Base-by-base conservation (phyloP, 257 asterid genomes). In the Eustoma russellianum region DNA sequence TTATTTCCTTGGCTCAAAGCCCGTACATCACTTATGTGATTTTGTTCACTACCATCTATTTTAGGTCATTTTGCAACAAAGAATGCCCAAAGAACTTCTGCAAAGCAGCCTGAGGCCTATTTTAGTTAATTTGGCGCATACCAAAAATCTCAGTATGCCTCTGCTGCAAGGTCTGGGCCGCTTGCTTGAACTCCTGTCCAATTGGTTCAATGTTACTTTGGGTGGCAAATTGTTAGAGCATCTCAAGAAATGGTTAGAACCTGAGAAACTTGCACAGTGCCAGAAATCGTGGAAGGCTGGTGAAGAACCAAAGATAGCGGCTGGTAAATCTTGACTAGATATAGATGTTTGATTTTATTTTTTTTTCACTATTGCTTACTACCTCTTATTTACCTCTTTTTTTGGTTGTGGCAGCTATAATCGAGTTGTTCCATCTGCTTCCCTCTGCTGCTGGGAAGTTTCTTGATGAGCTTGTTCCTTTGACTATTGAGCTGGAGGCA, bases 211-310 rank as follows among this genome's bases (percentile, higher is more conserved):
- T 75, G 95, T 92, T 63, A 92, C 99, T 70, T 77, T 92, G 70
- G 99, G 99, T 64, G 97, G 97, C 56, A 92, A 92, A 73, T 73
- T 92, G 79, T 78, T 92, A 81, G 99, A 92, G 77, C 99, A 92
- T 78, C 97, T 92, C 43, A 88, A 76, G 74, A 92, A 92, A 79
- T 92, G 99, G 99, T 78, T 92, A 80, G 99, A 92, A 72, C 99
- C 99, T 63, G 99, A 92, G 62, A 92, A 92, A 67, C 94, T 92
- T 44, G 97, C 93, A 12, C 83, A 56, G 80, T 75, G 89, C 64
- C 99, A 85, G 78, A 92, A 92, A 77, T 69, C 95, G n/a, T 92
- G 99, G 99, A 92, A 92, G 80, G 87, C 99, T 76, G 99, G 99
- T 30, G 99, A 92, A 79, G 99, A 92, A 67, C 99, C 99, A 50